Conservation (phyloP, 495 filamentous ascomycete species). For the Xylaria acuta region DNA sequence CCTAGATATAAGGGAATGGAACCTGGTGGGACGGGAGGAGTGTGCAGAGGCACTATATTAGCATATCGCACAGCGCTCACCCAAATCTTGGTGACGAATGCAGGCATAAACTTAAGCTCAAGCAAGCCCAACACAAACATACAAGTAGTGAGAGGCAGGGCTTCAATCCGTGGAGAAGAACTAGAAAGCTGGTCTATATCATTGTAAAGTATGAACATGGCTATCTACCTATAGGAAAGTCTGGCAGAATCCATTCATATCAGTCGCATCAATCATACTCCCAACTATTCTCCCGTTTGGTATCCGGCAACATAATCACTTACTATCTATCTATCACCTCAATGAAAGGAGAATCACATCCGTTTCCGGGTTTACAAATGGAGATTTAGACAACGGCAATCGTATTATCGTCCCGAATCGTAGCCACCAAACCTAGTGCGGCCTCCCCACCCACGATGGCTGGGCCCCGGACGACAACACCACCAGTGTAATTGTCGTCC, state of each 20-base stretch:
- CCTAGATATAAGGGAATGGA: too few species aligned
- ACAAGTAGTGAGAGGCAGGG: neutral
- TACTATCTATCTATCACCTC: neutral
- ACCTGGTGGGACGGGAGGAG: too few species aligned
- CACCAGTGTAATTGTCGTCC: slow-evolving; percentile 65
- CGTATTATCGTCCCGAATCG: slow-evolving; percentile 61
- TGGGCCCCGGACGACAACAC: slow-evolving; percentile 71
- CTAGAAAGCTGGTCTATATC: slow-evolving; percentile 8
- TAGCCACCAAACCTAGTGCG: slow-evolving; percentile 62
- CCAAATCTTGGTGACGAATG: neutral
- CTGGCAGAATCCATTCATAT: slow-evolving; percentile 9
- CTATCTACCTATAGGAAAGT: neutral
- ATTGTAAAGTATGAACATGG: slow-evolving; percentile 7
- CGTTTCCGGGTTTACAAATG: neutral
- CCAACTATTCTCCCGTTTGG: neutral
- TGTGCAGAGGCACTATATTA: neutral
- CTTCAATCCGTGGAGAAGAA: neutral
- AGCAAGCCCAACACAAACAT: neutral
- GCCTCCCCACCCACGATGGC: slow-evolving; percentile 70
- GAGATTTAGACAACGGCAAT: slow-evolving; percentile 50
- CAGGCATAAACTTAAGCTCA: neutral
- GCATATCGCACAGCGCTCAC: neutral
- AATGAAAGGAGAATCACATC: neutral
- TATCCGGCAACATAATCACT: neutral
- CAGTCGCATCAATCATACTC: neutral